phyloP scores from a whole-genome alignment of 2,329 filamentous ascomycete genomes.

The Hymenoscyphus occultus region DNA sequence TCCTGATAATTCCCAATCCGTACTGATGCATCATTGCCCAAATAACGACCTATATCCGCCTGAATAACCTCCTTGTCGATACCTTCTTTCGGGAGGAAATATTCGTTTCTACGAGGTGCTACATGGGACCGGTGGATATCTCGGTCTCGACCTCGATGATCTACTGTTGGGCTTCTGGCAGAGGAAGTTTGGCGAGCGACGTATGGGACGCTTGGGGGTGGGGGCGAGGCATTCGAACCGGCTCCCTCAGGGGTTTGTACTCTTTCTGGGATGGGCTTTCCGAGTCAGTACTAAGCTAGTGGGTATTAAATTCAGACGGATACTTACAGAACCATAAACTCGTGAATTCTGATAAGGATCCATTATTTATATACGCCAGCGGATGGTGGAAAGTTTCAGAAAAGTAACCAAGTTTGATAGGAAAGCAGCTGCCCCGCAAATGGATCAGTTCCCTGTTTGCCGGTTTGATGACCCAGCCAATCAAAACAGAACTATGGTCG shows the following conservation, averaged over 20 bases:
- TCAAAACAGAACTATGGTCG: background rate
- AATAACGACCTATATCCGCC: background rate
- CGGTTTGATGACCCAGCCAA: background rate
- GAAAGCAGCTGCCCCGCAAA: background rate
- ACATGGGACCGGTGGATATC: background rate
- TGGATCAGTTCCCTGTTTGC: background rate
- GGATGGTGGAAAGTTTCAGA: background rate
- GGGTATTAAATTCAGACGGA: background rate
- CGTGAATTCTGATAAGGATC: background rate
- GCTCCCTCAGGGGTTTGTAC: background rate
- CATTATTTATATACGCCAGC: background rate
- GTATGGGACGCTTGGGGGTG: background rate
- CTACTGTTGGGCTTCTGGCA: background rate
- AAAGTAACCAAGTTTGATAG: background rate
- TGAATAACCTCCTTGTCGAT: conserved; percentile 3
- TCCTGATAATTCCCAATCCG: background rate
- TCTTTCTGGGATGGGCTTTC: background rate
- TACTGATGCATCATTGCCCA: conserved; percentile 2
- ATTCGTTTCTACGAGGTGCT: background rate
- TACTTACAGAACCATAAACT: background rate
- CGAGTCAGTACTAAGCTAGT: background rate
- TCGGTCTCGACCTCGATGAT: background rate
- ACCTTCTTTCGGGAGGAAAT: conserved; percentile 7
- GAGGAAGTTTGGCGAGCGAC: conserved; percentile 1
- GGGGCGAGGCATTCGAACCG: background rate